Evolutionary conservation across 202 grass and related monocot species (phyloP).

Genomic region (Alloteropsis angusta): DNA sequence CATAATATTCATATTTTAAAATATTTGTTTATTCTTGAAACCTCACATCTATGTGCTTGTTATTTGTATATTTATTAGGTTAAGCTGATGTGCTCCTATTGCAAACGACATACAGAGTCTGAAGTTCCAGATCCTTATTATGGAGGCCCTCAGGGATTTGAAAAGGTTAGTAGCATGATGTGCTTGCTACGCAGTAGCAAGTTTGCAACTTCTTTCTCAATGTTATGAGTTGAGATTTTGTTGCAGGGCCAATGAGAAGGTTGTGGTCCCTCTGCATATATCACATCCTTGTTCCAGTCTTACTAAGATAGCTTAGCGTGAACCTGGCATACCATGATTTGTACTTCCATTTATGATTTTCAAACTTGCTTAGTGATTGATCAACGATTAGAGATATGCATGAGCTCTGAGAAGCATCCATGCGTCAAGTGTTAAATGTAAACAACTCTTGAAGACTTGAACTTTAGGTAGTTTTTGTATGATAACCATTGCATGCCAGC

Average conservation of each 20-base stretch:
- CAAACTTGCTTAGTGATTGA: not conserved
- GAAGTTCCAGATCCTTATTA: slow-evolving; percentile 99
- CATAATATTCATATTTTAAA: not conserved
- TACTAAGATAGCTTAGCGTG: slow-evolving; percentile 8
- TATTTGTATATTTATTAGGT: slow-evolving; percentile 33
- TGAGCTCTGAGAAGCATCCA: not conserved
- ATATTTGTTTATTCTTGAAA: not conserved
- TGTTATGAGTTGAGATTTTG: not conserved
- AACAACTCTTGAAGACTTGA: not conserved
- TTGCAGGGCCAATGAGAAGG: not conserved
- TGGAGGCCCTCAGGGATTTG: slow-evolving; percentile 84
- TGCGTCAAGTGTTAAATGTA: not conserved
- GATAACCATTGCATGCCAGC: not conserved
- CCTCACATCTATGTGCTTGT: not conserved
- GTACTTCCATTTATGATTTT: not conserved
- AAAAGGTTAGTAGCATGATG: slow-evolving; percentile 46
- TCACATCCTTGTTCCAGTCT: not conserved
- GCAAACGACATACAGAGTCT: slow-evolving; percentile 65
- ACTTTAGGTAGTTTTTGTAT: not conserved
- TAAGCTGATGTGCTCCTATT: slow-evolving; percentile 94
- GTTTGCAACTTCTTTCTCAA: not conserved
- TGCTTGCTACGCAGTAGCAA: not conserved
- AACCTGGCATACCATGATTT: not conserved
- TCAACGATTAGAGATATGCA: not conserved
- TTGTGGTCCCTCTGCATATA: not conserved